These are phyloP conservation scores for Picea engelmannii DNA, from an alignment of 83 land plant species.

Conservation along the genomic window DNA sequence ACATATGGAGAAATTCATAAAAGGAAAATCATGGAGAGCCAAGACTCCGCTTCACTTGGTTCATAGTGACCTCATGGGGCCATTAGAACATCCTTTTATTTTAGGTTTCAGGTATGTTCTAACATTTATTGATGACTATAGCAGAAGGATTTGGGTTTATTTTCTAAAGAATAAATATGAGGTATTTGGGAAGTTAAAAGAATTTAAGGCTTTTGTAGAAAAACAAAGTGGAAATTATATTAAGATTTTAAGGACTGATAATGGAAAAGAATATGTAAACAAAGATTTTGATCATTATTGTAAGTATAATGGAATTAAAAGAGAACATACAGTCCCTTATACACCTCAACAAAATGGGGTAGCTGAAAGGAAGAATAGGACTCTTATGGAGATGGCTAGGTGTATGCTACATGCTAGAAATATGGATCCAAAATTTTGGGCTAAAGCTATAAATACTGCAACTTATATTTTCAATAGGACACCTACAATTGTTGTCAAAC, in stretches of 20 bases:
- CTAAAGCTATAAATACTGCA: not conserved
- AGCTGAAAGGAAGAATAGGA: constrained; percentile 19
- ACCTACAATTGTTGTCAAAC: not conserved
- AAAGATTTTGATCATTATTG: not conserved
- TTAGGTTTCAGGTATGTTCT: not conserved
- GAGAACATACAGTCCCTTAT: not conserved
- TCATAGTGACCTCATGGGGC: not conserved
- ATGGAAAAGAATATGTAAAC: not conserved
- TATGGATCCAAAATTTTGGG: constrained; percentile 11
- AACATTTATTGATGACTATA: not conserved
- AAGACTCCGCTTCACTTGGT: not conserved
- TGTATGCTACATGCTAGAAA: constrained; percentile 7
- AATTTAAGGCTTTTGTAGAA: not conserved
- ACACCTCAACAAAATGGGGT: constrained; percentile 23
- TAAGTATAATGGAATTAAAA: not conserved
- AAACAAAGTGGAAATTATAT: not conserved
- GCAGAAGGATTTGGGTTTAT: not conserved
- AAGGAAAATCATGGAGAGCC: not conserved
- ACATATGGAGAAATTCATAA: not conserved
- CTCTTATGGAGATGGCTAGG: constrained; percentile 9
- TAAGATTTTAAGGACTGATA: not conserved
- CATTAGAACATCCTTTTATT: not conserved
- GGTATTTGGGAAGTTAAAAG: not conserved
- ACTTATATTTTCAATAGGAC: not conserved
- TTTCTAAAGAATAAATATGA: not conserved